Evolutionary conservation across 805 yeast species (phyloP).

Genomic region (Hanseniaspora nectarophila): DNA sequence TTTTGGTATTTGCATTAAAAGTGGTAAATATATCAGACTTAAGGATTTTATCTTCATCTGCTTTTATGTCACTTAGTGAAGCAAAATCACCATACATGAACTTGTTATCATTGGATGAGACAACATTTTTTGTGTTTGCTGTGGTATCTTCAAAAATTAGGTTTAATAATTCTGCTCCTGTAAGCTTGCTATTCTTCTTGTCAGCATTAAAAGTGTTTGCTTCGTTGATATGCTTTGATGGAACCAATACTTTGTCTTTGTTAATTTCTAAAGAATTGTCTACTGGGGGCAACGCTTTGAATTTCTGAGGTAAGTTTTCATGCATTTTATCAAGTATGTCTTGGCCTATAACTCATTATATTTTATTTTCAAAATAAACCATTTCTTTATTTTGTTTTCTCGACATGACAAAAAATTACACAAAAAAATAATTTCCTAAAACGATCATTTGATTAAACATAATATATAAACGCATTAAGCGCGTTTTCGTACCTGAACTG

Average conservation of each 20-base stretch:
- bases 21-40: constrained; percentile 3
- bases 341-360: no score
- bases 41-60: not conserved
- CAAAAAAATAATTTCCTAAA: not conserved
- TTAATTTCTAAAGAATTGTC: not conserved
- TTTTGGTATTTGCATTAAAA: constrained; percentile 15
- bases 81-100: not conserved
- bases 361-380: no score
- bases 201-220: not conserved
- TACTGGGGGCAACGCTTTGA: not conserved
- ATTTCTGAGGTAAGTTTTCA: not conserved
- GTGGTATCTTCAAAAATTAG: not conserved
- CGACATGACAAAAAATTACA: not conserved
- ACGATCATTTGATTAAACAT: not conserved
- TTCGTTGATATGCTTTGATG: not conserved
- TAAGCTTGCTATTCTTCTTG: not conserved
- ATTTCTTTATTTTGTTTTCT: no score
- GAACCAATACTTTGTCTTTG: not conserved
- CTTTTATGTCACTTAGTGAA: not conserved
- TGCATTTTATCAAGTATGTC: not conserved
- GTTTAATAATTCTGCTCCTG: not conserved
- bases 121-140: not conserved
- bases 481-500: not conserved
- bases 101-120: not conserved
- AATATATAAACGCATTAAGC: not conserved